Base-by-base conservation (phyloP, 371 early-diverging fungal species). In the Saksenaea vasiformis region DNA sequence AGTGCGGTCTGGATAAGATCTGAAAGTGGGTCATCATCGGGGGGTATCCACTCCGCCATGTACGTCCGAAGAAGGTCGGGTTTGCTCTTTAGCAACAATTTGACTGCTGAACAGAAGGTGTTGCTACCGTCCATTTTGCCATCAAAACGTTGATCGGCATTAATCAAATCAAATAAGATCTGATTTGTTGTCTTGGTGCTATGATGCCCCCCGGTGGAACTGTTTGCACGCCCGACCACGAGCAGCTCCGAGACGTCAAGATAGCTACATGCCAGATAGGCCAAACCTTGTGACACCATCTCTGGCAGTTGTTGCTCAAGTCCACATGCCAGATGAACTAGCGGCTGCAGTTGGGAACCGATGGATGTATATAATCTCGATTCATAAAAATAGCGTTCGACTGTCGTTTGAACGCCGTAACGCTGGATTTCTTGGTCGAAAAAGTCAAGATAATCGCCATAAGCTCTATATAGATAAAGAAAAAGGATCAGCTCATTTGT, bases 271-370 rank as follows among this genome's bases (percentile, higher is more conserved):
- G 71, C 71, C 41, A 74, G 64, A 57, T 76, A 74, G 28, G 79
- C 79, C n/a, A 79, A 54, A 13, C 72, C 76, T 60, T 79, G 72
- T 2, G 65, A 57, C 14, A 76, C 72, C 9, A 76, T 63, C 43
- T 60, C 38, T 4, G 70, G 64, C 24, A 79, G 51, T 7, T 67
- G 64, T 27, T 72, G 67, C 57, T 79, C 73, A n/a, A 79, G 54
- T n/a, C 79, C 79, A 68, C 76, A 76, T 4, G 71, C 62, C 3
- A 76, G 56, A 26, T 79, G 79, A 31, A 76, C 76, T 2, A 79
- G 17, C 0, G 79, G 76, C 24, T 79, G 79, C 4, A 79, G 59
- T 55, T 76, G 79, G 8, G 74, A 66, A 2, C 74, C 74, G 13
- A 79, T 65, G 9, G 79, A 79, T 5, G 34, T 71, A 68, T 19